Evolutionary conservation across 2,329 filamentous ascomycete species (phyloP).

Genomic region (Cladosporium sp.): DNA sequence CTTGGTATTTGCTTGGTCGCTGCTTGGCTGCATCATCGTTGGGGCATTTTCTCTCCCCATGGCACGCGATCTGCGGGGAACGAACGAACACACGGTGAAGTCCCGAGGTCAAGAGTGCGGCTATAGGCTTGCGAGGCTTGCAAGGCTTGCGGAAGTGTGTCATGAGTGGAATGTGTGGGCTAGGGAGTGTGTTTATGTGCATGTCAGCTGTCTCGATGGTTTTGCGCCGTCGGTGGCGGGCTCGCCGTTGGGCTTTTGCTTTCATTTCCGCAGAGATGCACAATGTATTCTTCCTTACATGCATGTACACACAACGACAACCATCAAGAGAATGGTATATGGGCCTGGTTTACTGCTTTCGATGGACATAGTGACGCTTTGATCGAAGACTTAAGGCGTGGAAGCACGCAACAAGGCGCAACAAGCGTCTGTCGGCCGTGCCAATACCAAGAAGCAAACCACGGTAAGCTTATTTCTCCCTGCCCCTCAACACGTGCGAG

Average conservation of each 20-base stretch:
- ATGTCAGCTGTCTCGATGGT: not conserved
- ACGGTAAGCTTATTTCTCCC: not conserved
- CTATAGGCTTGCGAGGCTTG: not conserved
- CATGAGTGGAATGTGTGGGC: not conserved
- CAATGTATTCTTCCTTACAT: not conserved
- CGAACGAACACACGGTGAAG: not conserved
- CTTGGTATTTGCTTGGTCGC: constrained; percentile 10
- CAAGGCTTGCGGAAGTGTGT: not conserved
- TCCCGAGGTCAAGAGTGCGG: constrained; percentile 2
- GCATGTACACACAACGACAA: not conserved
- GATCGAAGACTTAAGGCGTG: not conserved
- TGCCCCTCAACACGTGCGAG: not conserved
- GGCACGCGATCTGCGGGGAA: constrained; percentile 7
- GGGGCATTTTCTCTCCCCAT: not conserved
- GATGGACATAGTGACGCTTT: not conserved
- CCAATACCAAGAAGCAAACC: not conserved
- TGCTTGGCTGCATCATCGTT: constrained; percentile 3
- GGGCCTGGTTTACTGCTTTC: not conserved
- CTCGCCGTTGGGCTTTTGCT: not conserved
- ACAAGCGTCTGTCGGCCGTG: not conserved
- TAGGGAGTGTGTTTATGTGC: not conserved
- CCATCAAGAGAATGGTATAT: not conserved
- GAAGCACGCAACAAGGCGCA: not conserved
- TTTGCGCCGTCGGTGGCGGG: no score
- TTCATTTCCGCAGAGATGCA: not conserved